Base-by-base conservation (phyloP, 164 flowering plant species). In the Akebia trifoliata region DNA sequence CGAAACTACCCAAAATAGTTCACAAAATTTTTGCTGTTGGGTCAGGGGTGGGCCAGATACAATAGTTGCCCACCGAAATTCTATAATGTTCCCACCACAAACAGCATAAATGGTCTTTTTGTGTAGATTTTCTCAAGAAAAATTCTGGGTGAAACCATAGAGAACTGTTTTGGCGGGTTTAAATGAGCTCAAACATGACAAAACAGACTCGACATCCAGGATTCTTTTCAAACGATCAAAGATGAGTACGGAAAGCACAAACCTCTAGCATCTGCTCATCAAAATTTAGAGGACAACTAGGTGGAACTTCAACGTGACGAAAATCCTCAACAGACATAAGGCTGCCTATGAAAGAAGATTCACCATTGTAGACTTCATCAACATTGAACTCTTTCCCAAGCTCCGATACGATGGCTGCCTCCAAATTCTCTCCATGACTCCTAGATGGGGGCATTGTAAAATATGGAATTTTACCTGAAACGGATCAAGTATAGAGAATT, bases 381-480 rank as follows among this genome's bases (percentile, higher is more conserved):
- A 90, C 67, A 62, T 81, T 82, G 69, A 90, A 94, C 68, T 83
- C 97, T 67, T 94, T 87, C 15, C 87, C 90, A 44, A 90, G 70
- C 71, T 83, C 90, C 7, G 88, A 62, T 46, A 88, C 87, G 61
- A 90, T 83, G 54, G 69, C 75, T 8, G 85, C 75, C 69, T 83
- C 96, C 25, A 79, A 57, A 60, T 63, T 68, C 61, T 75, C 89
- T 7, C 65, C 85, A 64, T 76, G 81, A 67, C 77, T 71, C 56
- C 97, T 81, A 8, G 57, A 30, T n/a, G 96, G 99, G 28, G 99
- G 96, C 86, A 83, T 77, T 1, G 96, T 90, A 64, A 82, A 88
- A 64, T 81, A 90, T 20, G 87, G 89, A 61, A 94, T 90, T 81
- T 83, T 94, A 52, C 99, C 99, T 93, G 78, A 59, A 77, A 69